Percentiles rank a stretch among this genome's conserved stretches.
phyloP scores from a whole-genome alignment of 495 filamentous ascomycete genomes.

The Tuber calosporum region DNA sequence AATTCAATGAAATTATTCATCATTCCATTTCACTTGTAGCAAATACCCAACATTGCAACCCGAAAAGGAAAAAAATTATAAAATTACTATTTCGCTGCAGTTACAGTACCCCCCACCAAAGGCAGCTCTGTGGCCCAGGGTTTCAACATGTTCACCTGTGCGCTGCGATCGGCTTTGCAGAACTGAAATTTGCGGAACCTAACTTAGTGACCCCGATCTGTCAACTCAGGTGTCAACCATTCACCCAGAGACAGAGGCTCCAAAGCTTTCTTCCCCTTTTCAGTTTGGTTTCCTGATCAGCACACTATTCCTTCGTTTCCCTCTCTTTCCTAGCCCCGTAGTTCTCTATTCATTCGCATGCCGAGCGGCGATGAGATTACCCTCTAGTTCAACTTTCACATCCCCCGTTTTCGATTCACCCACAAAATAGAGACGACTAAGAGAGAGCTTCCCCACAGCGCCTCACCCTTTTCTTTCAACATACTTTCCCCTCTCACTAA shows the following conservation, averaged over 20 bases:
- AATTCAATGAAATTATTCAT: neutral
- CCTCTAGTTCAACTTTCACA: constrained; percentile 21
- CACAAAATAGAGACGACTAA: constrained; percentile 21
- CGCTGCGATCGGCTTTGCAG: neutral
- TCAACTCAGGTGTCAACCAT: neutral
- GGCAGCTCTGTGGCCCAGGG: neutral
- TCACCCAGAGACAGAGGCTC: neutral
- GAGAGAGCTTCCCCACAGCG: constrained; percentile 21
- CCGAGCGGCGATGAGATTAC: constrained; percentile 33
- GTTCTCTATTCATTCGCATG: neutral
- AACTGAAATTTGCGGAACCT: neutral
- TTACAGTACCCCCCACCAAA: too few relatives aligned
- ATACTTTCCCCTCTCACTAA: constrained; percentile 4
- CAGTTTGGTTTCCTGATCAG: neutral
- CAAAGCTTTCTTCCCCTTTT: neutral
- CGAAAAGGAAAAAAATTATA: neutral
- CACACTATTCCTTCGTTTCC: neutral
- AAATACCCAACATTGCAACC: neutral
- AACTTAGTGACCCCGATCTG: neutral
- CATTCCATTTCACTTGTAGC: neutral
- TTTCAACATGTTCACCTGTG: neutral
- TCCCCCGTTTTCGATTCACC: constrained; percentile 15
- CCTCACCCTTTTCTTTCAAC: constrained; percentile 18
- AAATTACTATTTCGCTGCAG: neutral
- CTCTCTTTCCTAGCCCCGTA: neutral